A percentile compares a stretch with the other conserved stretches of the same genome.
Evolutionary conservation across 108 stramenopile species (phyloP).

Genomic region (Bacterosira constricta): DNA sequence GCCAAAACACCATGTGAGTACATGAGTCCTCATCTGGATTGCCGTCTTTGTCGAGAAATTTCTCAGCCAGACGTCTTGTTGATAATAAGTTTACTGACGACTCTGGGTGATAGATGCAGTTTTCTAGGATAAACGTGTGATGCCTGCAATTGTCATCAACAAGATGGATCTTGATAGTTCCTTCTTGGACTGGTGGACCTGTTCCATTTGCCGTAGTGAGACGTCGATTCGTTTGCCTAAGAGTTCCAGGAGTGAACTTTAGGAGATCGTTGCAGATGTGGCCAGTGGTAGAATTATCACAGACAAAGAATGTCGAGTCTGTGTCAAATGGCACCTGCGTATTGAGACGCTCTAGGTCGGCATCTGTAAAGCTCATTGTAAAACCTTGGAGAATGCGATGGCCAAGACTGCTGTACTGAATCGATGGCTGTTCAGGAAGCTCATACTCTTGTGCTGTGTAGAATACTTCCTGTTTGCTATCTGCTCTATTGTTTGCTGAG

Average conservation of each 20-base stretch:
- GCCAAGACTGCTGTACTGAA: not conserved
- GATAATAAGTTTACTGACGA: no score
- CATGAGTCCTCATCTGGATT: no score
- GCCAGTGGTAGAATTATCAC: not conserved
- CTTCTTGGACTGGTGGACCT: not conserved
- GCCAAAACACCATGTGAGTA: no score
- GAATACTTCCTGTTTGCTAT: no score
- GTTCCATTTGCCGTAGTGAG: not conserved
- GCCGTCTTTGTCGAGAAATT: no score
- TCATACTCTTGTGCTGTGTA: no score
- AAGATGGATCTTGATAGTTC: not conserved
- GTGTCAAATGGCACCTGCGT: not conserved
- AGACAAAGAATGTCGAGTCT: not conserved
- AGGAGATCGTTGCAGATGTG: not conserved
- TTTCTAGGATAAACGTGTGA: no score
- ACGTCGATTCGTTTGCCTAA: not conserved
- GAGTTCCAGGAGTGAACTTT: not conserved
- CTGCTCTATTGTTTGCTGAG: not conserved
- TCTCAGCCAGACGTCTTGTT: no score
- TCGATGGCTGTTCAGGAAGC: no score
- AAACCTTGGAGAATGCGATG: not conserved
- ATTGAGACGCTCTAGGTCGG: not conserved
- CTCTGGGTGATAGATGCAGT: no score
- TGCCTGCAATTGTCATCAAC: not conserved
- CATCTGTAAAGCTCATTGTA: not conserved